Base-by-base conservation (phyloP, 2,329 filamentous ascomycete genomes). In the Fusarium veterinarium region DNA sequence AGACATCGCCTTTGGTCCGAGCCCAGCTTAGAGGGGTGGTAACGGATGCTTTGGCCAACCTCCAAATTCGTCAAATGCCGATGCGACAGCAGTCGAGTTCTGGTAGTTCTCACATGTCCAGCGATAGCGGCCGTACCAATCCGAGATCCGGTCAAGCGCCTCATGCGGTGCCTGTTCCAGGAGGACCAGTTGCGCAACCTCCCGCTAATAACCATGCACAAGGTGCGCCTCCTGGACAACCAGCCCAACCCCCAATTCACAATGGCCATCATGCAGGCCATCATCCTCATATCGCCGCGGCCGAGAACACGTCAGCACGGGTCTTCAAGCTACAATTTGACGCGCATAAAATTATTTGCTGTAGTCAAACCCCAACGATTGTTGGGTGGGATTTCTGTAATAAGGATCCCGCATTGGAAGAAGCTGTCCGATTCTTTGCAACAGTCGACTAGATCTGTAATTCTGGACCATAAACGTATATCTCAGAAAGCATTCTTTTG, bases 291-390 rank as follows among this genome's bases (percentile, higher is more conserved):
- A 84, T 87, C 14, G 78, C 80, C 2, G 79, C 81, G 41, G 79
- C 82, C 12, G 87, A 89, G 69, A 82, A 84, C 37, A 85, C 84
- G 60, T 84, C 86, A 16, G 85, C 86, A 12, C 84, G 96, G 30
- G 93, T 99, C 6, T 99, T 98, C 86, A 99, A 99, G 82, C 86
- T 98, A 40, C 96, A 99, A 81, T 99, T 98, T 75, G 96, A 99
- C 79, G 93, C 95, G 2, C 89, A 95, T 28, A 91, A 95, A 76
- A 97, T 99, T 75, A 92, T 99, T 60, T 98, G 95, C 84, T 98
- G 95, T 80, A 96, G 93, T 72, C 95, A 98, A 81, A 94, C 96
- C 63, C 91, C 91, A 42, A 91, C 92, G 20, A 98, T 99, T 78
- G 94, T 98, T 1, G 96, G 95, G 1, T 99, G 96, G 96, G 96